phyloP scores from a whole-genome alignment of 305 asterid genomes.

The Plantago lanceolata region DNA sequence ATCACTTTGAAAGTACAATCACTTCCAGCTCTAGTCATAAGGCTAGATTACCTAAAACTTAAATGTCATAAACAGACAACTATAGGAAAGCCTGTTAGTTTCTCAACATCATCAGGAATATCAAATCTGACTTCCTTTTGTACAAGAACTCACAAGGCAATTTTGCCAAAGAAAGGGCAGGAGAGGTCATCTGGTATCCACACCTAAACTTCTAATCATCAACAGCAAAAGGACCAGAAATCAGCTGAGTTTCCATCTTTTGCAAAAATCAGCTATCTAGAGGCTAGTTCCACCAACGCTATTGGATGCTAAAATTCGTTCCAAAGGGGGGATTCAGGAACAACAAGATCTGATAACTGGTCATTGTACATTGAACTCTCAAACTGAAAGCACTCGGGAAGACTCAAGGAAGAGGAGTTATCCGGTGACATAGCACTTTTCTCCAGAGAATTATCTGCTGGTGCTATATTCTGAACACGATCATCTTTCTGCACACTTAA shows the following conservation, averaged over 20 bases:
- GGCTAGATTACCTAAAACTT: neutral
- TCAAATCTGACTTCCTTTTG: neutral
- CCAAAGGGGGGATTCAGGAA: constrained; percentile 38
- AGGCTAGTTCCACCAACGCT: constrained; percentile 43
- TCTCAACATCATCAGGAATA: neutral
- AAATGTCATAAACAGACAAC: neutral
- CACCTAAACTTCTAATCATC: neutral
- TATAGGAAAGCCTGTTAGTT: constrained; percentile 4
- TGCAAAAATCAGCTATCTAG: constrained; percentile 33
- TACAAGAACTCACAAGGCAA: constrained; percentile 1
- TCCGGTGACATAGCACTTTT: constrained; percentile 21
- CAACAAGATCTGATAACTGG: constrained; percentile 35
- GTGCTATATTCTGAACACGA: constrained; percentile 27
- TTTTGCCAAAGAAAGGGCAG: neutral
- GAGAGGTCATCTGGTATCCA: neutral
- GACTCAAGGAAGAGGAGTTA: constrained; percentile 17
- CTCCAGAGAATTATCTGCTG: constrained; percentile 20
- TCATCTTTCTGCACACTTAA: constrained; percentile 14
- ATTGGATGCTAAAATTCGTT: constrained; percentile 41
- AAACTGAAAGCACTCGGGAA: constrained; percentile 20
- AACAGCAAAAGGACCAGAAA: neutral
- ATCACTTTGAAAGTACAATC: too few relatives aligned
- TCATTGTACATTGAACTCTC: constrained; percentile 39
- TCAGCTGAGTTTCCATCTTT: neutral
- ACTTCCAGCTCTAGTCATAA: neutral